Evolutionary conservation across 1,284 basidiomycete species (phyloP).

Genomic region (Puccinia triticina): DNA sequence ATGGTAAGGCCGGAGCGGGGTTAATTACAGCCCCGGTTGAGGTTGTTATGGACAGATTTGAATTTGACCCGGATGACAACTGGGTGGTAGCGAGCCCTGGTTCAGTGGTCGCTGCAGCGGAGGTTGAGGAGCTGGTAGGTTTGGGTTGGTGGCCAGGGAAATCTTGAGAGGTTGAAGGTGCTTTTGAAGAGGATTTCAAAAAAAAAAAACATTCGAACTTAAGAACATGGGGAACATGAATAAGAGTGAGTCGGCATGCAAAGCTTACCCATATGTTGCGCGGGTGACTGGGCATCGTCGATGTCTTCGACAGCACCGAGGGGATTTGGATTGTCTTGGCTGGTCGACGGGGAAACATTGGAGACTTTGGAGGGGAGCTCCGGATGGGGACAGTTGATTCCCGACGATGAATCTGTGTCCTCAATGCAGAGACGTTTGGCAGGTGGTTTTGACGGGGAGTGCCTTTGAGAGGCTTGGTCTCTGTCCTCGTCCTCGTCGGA

Average conservation of each 20-base stretch:
- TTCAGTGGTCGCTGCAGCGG: not conserved
- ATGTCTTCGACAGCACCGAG: not conserved
- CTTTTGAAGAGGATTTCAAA: not conserved
- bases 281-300: not conserved
- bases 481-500: not conserved
- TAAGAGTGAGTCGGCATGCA: not conserved
- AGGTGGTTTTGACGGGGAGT: not conserved
- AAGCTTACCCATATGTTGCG: not conserved
- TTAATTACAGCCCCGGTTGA: not conserved
- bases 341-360: not conserved
- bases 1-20: not conserved
- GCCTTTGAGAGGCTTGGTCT: not conserved
- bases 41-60: not conserved
- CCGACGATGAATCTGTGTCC: not conserved
- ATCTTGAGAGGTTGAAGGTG: not conserved
- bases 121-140: not conserved
- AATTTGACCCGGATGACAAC: not conserved
- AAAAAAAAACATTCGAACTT: not conserved
- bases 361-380: not conserved
- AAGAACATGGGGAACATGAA: not conserved
- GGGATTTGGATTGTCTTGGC: not conserved
- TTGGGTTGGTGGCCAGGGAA: not conserved
- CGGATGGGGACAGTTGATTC: too few species aligned
- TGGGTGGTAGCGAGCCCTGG: not conserved
- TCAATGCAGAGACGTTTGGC: not conserved